Evolutionary conservation across 2,329 filamentous ascomycete species (phyloP).

Genomic region (Aspergillus tubingensis): DNA sequence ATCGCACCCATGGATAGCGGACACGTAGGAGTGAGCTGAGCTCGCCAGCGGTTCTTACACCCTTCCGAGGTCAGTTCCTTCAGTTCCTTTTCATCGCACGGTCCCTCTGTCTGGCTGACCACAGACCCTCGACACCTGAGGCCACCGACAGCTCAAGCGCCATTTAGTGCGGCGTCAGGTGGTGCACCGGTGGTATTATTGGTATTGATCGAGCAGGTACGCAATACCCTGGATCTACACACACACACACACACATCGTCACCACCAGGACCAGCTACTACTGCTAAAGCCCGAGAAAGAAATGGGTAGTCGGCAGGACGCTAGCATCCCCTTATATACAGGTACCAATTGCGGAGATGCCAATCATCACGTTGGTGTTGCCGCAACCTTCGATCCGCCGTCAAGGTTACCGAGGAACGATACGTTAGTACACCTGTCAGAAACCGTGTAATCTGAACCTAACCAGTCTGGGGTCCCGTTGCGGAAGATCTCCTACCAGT

Average conservation of each 20-base stretch:
- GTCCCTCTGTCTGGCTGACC: constrained; percentile 7
- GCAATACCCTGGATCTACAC: neutral
- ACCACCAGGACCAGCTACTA: neutral
- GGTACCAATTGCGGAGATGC: neutral
- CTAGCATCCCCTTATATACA: neutral
- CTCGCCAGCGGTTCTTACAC: too few relatives aligned
- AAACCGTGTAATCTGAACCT: neutral
- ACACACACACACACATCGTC: neutral
- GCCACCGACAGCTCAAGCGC: constrained; percentile 6
- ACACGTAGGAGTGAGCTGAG: neutral
- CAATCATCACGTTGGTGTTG: neutral
- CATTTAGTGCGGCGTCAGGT: neutral
- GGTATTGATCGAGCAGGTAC: neutral
- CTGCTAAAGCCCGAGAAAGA: neutral
- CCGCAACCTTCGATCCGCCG: neutral
- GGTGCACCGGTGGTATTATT: constrained; percentile 2
- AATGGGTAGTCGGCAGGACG: neutral
- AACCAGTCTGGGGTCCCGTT: neutral
- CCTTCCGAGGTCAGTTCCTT: neutral
- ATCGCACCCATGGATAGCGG: neutral
- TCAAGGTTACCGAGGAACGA: neutral
- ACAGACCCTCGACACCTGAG: constrained; percentile 19
- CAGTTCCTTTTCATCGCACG: constrained; percentile 9
- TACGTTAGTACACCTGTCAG: neutral
- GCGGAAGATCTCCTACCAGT: constrained; percentile 4